Conservation (phyloP, 805 yeast species). For the Cyberlindnera euphorbiae region DNA sequence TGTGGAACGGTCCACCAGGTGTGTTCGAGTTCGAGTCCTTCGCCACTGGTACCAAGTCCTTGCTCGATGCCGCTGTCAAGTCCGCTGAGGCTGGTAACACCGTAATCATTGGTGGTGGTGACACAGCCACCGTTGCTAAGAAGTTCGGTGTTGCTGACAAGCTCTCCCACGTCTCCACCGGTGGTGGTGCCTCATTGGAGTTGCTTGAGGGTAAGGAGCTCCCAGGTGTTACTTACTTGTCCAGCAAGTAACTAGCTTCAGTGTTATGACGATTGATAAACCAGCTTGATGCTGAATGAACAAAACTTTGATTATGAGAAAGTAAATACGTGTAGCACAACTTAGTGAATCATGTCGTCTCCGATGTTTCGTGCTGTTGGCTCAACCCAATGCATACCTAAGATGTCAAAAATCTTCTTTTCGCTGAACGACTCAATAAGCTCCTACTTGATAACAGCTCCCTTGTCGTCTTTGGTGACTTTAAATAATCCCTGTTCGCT, state of each 20-base stretch:
- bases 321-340: background rate
- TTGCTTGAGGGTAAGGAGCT: conserved; percentile 97
- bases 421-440: conserved; percentile 43
- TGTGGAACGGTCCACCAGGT: conserved; percentile 99
- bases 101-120: conserved; percentile 97
- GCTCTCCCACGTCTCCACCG: conserved; percentile 97
- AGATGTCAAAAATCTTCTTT: conserved; percentile 37
- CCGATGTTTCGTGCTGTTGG: conserved; percentile 28
- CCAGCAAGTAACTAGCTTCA: conserved; percentile 49
- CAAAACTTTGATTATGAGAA: background rate
- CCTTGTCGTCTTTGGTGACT: conserved; percentile 9
- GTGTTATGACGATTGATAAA: background rate
- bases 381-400: conserved; percentile 34
- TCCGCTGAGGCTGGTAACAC: conserved; percentile 87
- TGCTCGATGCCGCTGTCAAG: conserved; percentile 83
- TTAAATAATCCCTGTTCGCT: conserved; percentile 41
- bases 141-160: conserved; percentile 95
- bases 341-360: conserved; percentile 4
- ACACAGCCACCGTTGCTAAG: conserved; percentile 98
- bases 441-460: conserved; percentile 6
- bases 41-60: conserved; percentile 85
- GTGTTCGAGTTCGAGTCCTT: conserved; percentile 95
- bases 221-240: conserved; percentile 95
- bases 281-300: background rate
- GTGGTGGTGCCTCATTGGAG: conserved; percentile 99